Evolutionary conservation across 371 early-diverging fungal species (phyloP), one percentile per base, ranked within the genome.

Genomic region (Mucor velutinosus): DNA sequence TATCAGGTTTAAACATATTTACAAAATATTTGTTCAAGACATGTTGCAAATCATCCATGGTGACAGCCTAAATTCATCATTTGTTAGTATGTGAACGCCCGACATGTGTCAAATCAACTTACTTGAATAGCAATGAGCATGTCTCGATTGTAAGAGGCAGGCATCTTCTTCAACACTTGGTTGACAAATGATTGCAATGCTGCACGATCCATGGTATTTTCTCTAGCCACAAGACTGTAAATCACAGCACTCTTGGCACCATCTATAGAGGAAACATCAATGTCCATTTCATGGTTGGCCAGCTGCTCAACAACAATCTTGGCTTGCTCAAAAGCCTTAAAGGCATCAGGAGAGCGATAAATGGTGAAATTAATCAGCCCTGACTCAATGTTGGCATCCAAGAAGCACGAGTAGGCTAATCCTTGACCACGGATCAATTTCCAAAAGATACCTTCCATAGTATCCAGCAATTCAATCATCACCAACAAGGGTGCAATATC

Each of bases 231-330:
- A 47, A 88, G 74, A 64, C 82, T 73, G 67, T 86, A 89, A 58
- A 88, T 88, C 7, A 90, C 86, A 19, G 87, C 84, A 60, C 88
- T 88, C 74, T 88, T 89, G 29, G 90, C 89, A 29, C 87, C 89
- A 60, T 89, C 89, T 7, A 90, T 67, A 7, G 82, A 76, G 49
- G 86, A 77, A 27, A 73, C 72, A 15, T 87, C 85, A 65, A 89
- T 86, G n/a, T 78, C 76, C 73, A 83, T 73, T 76, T 83, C 63
- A 1, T 49, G 53, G 4, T 76, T 76, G 21, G 82, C 81, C 39
- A 88, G 72, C 49, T 87, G 83, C 51, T 83, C 79, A 51, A 88
- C 77, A 25, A 87, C 85, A 57, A 73, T 70, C 64, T 76, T 81
- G 19, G 89, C 90, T 49, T 86, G 83, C 33, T 84, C 82, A 74